Evolutionary conservation across 2,329 filamentous ascomycete genomes (phyloP).

Genomic region (Penicillium sp.): DNA sequence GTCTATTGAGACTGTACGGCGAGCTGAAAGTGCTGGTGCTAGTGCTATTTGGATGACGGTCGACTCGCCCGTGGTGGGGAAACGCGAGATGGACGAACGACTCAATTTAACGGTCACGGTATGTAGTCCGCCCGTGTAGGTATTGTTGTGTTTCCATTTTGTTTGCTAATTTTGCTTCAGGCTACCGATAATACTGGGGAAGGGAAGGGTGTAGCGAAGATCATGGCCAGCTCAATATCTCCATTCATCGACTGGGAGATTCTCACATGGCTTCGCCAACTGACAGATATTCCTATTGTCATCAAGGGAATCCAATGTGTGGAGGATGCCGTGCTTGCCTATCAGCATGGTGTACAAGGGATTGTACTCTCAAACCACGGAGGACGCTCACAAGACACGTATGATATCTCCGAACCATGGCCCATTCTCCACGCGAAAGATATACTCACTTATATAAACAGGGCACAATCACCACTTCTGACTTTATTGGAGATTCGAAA

Average conservation of each 20-base stretch:
- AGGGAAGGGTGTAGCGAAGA: constrained; percentile 32
- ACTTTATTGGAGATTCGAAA: constrained; percentile 63
- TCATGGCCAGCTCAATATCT: constrained; percentile 30
- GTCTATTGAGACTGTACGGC: no score
- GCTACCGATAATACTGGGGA: constrained; percentile 11
- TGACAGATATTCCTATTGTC: constrained; percentile 38
- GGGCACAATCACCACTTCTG: constrained; percentile 52
- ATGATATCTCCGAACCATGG: constrained; percentile 1
- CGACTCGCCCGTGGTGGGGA: no score
- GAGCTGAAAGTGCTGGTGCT: no score
- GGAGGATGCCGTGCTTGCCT: constrained; percentile 51
- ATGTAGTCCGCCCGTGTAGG: neutral
- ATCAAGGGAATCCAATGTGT: constrained; percentile 49
- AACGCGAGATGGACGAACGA: constrained; percentile 3
- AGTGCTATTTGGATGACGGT: no score
- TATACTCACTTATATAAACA: neutral
- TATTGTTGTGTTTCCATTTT: neutral
- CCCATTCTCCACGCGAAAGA: neutral
- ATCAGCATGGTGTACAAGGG: constrained; percentile 49
- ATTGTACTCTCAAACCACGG: constrained; percentile 44
- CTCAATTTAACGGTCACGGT: constrained; percentile 29
- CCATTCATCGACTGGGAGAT: constrained; percentile 34
- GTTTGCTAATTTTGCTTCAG: neutral
- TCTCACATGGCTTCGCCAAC: constrained; percentile 42
- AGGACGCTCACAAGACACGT: constrained; percentile 50